Conservation (phyloP, 176 grass and related monocot genomes). For the Elaeis guineensis region DNA sequence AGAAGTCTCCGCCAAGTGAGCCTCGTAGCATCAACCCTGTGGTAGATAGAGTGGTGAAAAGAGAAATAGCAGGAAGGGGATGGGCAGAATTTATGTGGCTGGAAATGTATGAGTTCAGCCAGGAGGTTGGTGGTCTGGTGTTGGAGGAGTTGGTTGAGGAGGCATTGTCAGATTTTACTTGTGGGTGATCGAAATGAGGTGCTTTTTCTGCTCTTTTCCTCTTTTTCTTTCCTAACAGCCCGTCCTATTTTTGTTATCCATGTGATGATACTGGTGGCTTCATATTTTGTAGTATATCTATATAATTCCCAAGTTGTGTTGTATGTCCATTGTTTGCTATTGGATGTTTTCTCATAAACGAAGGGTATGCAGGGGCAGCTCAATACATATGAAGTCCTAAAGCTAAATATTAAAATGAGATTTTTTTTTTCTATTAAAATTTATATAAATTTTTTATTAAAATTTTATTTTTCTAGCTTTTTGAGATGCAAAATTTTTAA, state of each 20-base stretch:
- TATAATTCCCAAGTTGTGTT: conserved; percentile 27
- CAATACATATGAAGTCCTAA: too few relatives aligned
- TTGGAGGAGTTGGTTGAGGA: conserved; percentile 65
- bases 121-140: conserved; percentile 35
- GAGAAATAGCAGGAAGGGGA: conserved; percentile 36
- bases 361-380: too few relatives aligned
- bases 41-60: conserved; percentile 62
- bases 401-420: too few relatives aligned
- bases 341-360: conserved; percentile 5
- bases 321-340: conserved; percentile 6
- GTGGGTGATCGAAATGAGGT: conserved; percentile 34
- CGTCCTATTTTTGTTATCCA: conserved; percentile 13
- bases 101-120: conserved; percentile 50
- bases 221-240: conserved; percentile 24
- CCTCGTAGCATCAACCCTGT: conserved; percentile 29
- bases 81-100: conserved; percentile 23
- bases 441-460: too few relatives aligned
- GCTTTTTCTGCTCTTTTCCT: conserved; percentile 38
- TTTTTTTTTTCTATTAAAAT: too few relatives aligned
- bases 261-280: conserved; percentile 25
- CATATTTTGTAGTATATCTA: conserved; percentile 34
- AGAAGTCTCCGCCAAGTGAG: conserved; percentile 32
- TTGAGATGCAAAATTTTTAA: too few relatives aligned
- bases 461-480: too few relatives aligned
- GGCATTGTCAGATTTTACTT: conserved; percentile 37